Conservation (phyloP, 2,329 filamentous ascomycete species). For the Fusarium sp. region DNA sequence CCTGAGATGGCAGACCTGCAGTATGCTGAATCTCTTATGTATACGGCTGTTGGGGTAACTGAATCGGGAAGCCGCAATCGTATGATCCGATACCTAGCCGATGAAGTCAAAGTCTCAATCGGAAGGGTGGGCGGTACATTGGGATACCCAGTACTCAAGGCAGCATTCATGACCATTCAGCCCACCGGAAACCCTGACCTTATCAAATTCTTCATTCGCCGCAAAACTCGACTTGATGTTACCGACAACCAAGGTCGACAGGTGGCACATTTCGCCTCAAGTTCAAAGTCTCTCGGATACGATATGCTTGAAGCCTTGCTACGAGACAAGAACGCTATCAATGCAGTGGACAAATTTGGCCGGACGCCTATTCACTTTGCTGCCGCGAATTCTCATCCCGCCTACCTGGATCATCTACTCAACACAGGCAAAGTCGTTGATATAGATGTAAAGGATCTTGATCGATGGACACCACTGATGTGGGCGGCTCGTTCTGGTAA, state of each 20-base stretch:
- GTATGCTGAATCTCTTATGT: not conserved
- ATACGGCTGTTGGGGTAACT: not conserved
- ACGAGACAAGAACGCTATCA: no score
- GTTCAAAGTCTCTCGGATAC: no score
- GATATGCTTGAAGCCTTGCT: no score
- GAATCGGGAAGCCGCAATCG: not conserved
- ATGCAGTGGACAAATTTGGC: not conserved
- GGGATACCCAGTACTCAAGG: not conserved
- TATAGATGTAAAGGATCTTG: not conserved
- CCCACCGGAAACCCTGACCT: not conserved
- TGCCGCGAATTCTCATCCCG: no score
- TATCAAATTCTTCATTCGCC: not conserved
- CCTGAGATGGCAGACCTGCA: not conserved
- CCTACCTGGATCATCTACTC: accelerated
- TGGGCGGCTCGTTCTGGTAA: not conserved
- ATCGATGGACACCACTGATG: not conserved
- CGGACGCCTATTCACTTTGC: not conserved
- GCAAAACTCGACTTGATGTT: not conserved
- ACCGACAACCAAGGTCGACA: not conserved
- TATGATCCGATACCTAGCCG: not conserved
- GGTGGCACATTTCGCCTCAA: not conserved
- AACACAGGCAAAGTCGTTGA: not conserved
- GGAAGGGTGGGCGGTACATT: not conserved
- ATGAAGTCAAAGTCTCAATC: not conserved
- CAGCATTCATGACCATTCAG: not conserved